Percentiles rank a stretch among this genome's conserved stretches.
These are phyloP conservation scores for Rhizophora apiculata DNA, from an alignment of 345 rosid species.

Conservation along the genomic window DNA sequence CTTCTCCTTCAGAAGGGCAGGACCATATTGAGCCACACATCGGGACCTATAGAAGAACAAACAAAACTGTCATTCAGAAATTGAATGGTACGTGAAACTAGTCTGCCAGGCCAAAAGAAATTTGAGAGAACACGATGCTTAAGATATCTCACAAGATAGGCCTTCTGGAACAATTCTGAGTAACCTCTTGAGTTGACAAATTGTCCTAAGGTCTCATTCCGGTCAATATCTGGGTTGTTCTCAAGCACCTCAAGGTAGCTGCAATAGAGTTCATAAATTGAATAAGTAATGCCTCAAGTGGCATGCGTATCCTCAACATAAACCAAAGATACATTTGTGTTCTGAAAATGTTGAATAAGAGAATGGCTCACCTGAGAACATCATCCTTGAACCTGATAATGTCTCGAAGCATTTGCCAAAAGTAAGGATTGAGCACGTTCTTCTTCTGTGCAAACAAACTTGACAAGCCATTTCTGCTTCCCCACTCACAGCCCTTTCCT, in stretches of 20 bases:
- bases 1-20: conserved; percentile 69
- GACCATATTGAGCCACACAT: conserved; percentile 94
- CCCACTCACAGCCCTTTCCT: conserved; percentile 86
- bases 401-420: conserved; percentile 85
- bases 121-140: not conserved
- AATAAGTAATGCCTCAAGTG: too few species aligned
- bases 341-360: not conserved
- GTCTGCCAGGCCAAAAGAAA: not conserved
- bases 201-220: conserved; percentile 66
- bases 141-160: conserved; percentile 64
- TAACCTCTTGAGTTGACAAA: conserved; percentile 62
- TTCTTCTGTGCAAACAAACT: conserved; percentile 74
- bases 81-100: not conserved
- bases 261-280: not conserved
- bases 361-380: conserved; percentile 41
- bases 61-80: not conserved
- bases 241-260: conserved; percentile 69
- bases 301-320: too few species aligned
- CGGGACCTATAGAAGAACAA: conserved; percentile 48
- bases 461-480: conserved; percentile 69
- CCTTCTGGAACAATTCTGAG: conserved; percentile 75
- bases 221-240: conserved; percentile 54
- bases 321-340: too few species aligned
- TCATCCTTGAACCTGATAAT: conserved; percentile 62
- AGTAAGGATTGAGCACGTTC: conserved; percentile 56